Base-by-base conservation (phyloP, 2,329 filamentous ascomycete genomes). In the Thielaviopsis populi region DNA sequence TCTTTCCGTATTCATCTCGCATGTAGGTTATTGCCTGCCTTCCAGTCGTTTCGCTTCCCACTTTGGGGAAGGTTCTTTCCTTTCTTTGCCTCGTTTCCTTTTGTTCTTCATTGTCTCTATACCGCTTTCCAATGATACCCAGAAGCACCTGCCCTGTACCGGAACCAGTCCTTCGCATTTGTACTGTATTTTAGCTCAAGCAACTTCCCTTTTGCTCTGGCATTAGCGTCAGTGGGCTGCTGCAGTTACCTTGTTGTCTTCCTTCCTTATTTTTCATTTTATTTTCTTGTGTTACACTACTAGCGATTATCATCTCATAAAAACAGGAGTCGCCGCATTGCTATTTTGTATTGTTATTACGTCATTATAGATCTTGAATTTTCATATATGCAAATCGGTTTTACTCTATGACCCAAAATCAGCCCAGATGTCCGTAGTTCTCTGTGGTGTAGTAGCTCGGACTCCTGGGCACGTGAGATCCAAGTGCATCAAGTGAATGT, bases 141-240 rank as follows among this genome's bases (percentile, higher is more conserved):
- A 56, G 27, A 56, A 56, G 50, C 24, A 56, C 17, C 24, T 30
- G 3, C 27, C 15, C 17, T 56, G 50, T 27, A 13, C 50, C 27
- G 50, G 50, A 56, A 56, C 50, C 50, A 56, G 50, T 56, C 50
- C 50, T 56, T 33, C 50, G 24, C 27, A 33, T 56, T 56, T 56
- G 50, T 19, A 56, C 17, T 56, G 50, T 37, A 56, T 56, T 56
- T 56, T 56, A 56, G 50, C 27, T 19, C 24, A 33, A 19, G 50
- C 50, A 33, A 33, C n/a, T 56, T 56, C 17, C 50, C 24, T 17
- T 33, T 56, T 56, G 27, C 27, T 13, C n/a, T 15, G 6, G 6
- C 15, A n/a, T 8, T 19, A n/a, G 15, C 42, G 1, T 19, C 3
- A 2, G n/a, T 19, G 15, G 42, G 15, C 42, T n/a, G 4, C 42